These are phyloP conservation scores for Rubroboletus satanas DNA, from an alignment of 768 basidiomycete species.

Conservation along the genomic window DNA sequence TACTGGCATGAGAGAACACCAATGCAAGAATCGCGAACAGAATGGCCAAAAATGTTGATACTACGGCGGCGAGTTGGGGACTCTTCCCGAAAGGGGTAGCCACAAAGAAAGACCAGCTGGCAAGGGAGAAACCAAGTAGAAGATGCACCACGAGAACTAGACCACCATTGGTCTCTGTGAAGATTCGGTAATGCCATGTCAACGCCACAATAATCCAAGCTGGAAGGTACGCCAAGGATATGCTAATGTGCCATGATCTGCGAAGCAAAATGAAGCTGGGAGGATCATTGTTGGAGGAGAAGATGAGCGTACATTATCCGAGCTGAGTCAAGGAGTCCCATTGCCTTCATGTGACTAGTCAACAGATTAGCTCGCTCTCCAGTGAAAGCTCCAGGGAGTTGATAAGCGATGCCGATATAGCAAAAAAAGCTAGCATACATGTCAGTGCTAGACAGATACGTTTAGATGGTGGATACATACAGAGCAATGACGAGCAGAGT, in stretches of 20 bases:
- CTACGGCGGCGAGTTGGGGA: conserved; percentile 66
- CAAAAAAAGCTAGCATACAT: conserved; percentile 50
- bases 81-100: conserved; percentile 69
- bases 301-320: conserved; percentile 47
- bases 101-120: conserved; percentile 70
- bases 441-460: neutral
- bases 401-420: conserved; percentile 73
- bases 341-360: conserved; percentile 72
- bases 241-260: conserved; percentile 62
- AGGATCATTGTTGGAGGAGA: neutral
- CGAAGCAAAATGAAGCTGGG: neutral
- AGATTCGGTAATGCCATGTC: conserved; percentile 67
- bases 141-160: conserved; percentile 63
- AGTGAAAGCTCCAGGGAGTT: conserved; percentile 67
- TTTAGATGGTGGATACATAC: conserved; percentile 36
- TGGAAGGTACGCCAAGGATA: conserved; percentile 66
- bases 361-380: conserved; percentile 61
- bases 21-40: conserved; percentile 65
- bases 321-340: conserved; percentile 73
- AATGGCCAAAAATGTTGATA: conserved; percentile 61
- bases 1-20: conserved; percentile 41
- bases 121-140: conserved; percentile 61
- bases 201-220: conserved; percentile 69
- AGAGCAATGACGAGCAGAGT: conserved; percentile 63
- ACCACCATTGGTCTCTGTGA: conserved; percentile 53